Base-by-base conservation (phyloP, 1,284 basidiomycete genomes). In the Porogramme epimiltina region DNA sequence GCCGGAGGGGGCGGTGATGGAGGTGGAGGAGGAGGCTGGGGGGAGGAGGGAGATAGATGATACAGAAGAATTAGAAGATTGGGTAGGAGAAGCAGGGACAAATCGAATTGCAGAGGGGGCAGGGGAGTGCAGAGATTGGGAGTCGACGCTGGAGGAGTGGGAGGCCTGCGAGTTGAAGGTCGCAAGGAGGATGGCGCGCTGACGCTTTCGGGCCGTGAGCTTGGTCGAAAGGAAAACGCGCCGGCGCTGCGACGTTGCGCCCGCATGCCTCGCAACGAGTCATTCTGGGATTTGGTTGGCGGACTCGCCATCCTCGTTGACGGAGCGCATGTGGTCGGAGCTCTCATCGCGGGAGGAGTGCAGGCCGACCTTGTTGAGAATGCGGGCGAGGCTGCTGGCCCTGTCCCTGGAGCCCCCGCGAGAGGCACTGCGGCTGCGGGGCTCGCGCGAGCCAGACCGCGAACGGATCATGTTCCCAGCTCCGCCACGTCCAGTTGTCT, bases 401-500 rank as follows among this genome's bases (percentile, higher is more conserved):
- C 59, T 54, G 40, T 60, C 54, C 42, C 56, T 56, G 11, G 63
- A 62, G 8, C 46, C 46, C 3, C 48, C 47, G 8, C 53, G 34
- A 19, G 53, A 55, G 10, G 43, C 51, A 49, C 62, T 64, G 13
- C 64, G 59, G 28, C 59, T 56, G 51, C 58, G 52, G 9, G 69
- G 66, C 28, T 73, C 71, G 18, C 73, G 72, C n/a, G 76, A 74
- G 3, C 40, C 61, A 16, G 75, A 76, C 34, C 71, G 70, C 13
- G 77, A 73, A 34, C 79, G 80, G 49, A 60, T 22, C 39, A 90
- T 82, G 64, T 92, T 91, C 11, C 89, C 89, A 4, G 72, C 79
- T 9, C 89, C 89, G n/a, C 89, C 89, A 19, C 89, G 81, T 3
- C 88, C 89, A 13, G 77, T 74, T 18, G 80, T 80, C 10, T 60